Conservation (phyloP, 352 stramenopile genomes). For the Phytopythium kandeliae region DNA sequence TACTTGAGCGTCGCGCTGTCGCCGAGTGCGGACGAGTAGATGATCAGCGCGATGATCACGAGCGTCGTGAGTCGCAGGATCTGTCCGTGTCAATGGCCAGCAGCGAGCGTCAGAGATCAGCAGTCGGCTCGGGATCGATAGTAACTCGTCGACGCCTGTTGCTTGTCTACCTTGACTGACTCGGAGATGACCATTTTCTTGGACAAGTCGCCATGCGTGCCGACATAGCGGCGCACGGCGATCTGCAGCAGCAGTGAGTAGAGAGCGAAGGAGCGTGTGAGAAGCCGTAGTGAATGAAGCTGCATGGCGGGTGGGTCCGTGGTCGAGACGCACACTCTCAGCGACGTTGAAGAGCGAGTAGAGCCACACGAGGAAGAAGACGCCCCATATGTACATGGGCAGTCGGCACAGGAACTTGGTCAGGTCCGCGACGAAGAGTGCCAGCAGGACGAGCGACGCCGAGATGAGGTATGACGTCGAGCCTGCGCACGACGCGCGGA, state of each 20-base stretch:
- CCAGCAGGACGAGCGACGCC: slow-evolving; percentile 61
- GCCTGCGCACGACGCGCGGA: slow-evolving; percentile 63
- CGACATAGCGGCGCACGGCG: slow-evolving; percentile 71
- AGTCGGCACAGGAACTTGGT: slow-evolving; percentile 66
- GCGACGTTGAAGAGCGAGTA: slow-evolving; percentile 88
- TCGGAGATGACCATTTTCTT: slow-evolving; percentile 89
- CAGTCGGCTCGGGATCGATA: too few relatives aligned
- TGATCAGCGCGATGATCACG: slow-evolving; percentile 78
- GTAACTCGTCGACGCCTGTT: too few relatives aligned
- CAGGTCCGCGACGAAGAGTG: slow-evolving; percentile 49
- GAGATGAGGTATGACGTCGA: slow-evolving; percentile 85
- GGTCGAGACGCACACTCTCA: slow-evolving; percentile 75
- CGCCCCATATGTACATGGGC: slow-evolving; percentile 82
- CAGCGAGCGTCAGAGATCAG: too few relatives aligned
- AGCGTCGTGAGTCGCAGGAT: slow-evolving; percentile 74
- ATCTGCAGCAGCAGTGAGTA: too few relatives aligned
- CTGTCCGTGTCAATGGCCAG: slow-evolving; percentile 12
- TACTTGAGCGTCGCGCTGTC: slow-evolving; percentile 74
- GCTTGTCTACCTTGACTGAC: slow-evolving; percentile 85
- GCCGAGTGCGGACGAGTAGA: slow-evolving; percentile 75
- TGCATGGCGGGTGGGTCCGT: too few relatives aligned
- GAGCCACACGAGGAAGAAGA: slow-evolving; percentile 87
- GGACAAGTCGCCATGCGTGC: slow-evolving; percentile 72
- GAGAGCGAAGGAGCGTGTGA: too few relatives aligned
- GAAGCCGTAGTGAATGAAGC: too few relatives aligned